phyloP scores from a whole-genome alignment of 331 rosid species.

The Spiraea crenata region DNA sequence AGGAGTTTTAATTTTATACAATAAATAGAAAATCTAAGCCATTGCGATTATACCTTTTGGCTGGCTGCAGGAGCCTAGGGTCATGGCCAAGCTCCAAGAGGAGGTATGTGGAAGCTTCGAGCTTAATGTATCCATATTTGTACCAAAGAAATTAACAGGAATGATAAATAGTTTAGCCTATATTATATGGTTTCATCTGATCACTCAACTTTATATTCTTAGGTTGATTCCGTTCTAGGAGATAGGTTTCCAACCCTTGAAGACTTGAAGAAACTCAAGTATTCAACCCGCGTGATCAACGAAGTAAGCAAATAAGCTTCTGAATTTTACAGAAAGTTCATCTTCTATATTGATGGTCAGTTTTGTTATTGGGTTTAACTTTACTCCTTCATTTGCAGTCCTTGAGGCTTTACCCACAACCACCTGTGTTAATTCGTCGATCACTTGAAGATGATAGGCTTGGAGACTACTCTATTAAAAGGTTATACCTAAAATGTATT shows the following conservation, averaged over 20 bases:
- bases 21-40: slow-evolving; percentile 11
- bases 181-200: slow-evolving; percentile 9
- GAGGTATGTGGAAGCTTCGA: slow-evolving; percentile 52
- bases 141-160: slow-evolving; percentile 15
- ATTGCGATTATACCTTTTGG: slow-evolving; percentile 17
- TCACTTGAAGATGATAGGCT: slow-evolving; percentile 72
- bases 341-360: slow-evolving; percentile 10
- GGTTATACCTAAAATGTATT: slow-evolving; percentile 39
- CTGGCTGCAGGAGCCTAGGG: slow-evolving; percentile 76
- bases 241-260: slow-evolving; percentile 85
- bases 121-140: slow-evolving; percentile 22
- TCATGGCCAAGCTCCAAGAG: slow-evolving; percentile 85
- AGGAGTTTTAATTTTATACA: no score
- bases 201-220: slow-evolving; percentile 20
- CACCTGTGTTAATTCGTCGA: slow-evolving; percentile 95
- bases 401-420: slow-evolving; percentile 95
- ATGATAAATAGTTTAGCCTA: slow-evolving; percentile 4
- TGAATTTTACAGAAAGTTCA: neutral
- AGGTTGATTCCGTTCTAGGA: slow-evolving; percentile 86
- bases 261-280: slow-evolving; percentile 91
- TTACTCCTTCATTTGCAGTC: slow-evolving; percentile 47
- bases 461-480: slow-evolving; percentile 73
- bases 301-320: slow-evolving; percentile 56
- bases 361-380: slow-evolving; percentile 16
- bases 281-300: slow-evolving; percentile 90